phyloP scores from a whole-genome alignment of 352 stramenopile genomes.

The Phytophthora multivora region DNA sequence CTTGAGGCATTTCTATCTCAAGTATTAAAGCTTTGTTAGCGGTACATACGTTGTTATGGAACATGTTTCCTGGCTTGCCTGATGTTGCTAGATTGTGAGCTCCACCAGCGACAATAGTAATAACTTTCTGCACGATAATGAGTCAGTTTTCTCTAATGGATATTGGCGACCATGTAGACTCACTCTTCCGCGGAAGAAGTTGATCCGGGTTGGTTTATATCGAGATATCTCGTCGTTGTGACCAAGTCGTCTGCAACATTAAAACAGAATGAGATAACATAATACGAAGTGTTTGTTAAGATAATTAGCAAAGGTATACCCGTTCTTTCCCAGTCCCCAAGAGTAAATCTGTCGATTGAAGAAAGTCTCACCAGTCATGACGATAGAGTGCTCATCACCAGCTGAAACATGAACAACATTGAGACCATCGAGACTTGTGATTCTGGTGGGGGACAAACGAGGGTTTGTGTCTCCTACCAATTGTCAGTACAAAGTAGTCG shows the following conservation, averaged over 20 bases:
- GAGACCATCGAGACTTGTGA: conserved; percentile 55
- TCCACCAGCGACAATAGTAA: conserved; percentile 53
- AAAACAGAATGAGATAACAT: background rate
- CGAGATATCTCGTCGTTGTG: conserved; percentile 62
- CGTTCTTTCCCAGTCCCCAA: conserved; percentile 68
- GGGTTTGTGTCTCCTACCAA: conserved; percentile 49
- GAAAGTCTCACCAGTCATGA: conserved; percentile 61
- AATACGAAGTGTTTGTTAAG: background rate
- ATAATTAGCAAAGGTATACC: conserved; percentile 33
- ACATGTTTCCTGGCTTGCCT: conserved; percentile 30
- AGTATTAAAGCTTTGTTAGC: background rate
- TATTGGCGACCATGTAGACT: background rate
- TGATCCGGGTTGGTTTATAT: conserved; percentile 70
- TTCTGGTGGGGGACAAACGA: conserved; percentile 38
- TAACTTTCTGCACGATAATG: conserved; percentile 64
- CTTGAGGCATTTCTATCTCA: conserved; percentile 53
- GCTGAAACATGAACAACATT: conserved; percentile 64
- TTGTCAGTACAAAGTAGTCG: background rate
- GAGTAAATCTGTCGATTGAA: conserved; percentile 84
- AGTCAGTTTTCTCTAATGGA: background rate
- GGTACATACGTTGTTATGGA: background rate
- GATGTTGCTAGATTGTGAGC: conserved; percentile 71
- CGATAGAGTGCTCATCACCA: conserved; percentile 73
- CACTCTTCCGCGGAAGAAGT: conserved; percentile 70
- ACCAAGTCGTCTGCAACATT: conserved; percentile 51